Conservation (phyloP, 1,284 basidiomycete genomes). For the Puccinia polysora region DNA sequence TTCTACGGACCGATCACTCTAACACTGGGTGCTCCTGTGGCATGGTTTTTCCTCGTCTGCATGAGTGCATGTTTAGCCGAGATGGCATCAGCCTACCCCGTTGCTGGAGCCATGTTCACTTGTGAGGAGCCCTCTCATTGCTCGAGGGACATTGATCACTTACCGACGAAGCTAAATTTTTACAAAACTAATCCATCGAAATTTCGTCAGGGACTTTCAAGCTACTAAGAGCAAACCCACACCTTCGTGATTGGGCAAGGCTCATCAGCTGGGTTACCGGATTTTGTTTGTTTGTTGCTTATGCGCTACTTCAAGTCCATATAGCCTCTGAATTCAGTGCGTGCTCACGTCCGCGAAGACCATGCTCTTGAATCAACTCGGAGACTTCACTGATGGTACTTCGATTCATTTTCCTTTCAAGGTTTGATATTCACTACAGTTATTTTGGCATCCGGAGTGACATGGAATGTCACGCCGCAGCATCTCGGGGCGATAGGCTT, state of each 20-base stretch:
- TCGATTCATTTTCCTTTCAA: neutral
- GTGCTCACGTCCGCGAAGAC: too few species aligned
- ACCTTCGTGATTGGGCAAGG: conserved; percentile 34
- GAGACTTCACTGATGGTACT: neutral
- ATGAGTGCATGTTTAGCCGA: conserved; percentile 20
- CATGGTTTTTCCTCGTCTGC: neutral
- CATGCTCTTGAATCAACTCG: too few species aligned
- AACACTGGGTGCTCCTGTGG: conserved; percentile 6
- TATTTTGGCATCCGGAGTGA: conserved; percentile 8
- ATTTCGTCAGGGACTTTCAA: conserved; percentile 43
- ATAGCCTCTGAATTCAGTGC: conserved; percentile 18
- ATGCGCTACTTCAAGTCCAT: conserved; percentile 14
- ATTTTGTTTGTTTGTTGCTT: neutral
- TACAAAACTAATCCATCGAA: too few species aligned
- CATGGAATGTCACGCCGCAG: too few species aligned
- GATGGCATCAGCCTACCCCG: conserved; percentile 40
- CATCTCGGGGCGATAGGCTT: too few species aligned
- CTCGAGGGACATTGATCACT: too few species aligned
- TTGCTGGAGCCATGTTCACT: conserved; percentile 41
- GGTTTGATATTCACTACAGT: neutral
- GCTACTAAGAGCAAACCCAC: conserved; percentile 20
- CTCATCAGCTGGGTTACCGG: conserved; percentile 28
- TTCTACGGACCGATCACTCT: neutral
- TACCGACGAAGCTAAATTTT: too few species aligned
- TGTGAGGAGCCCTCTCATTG: too few species aligned